Percentiles rank a stretch among this genome's conserved stretches.
Evolutionary conservation across 352 stramenopile genomes (phyloP).

Genomic region (Peronospora farinosa): DNA sequence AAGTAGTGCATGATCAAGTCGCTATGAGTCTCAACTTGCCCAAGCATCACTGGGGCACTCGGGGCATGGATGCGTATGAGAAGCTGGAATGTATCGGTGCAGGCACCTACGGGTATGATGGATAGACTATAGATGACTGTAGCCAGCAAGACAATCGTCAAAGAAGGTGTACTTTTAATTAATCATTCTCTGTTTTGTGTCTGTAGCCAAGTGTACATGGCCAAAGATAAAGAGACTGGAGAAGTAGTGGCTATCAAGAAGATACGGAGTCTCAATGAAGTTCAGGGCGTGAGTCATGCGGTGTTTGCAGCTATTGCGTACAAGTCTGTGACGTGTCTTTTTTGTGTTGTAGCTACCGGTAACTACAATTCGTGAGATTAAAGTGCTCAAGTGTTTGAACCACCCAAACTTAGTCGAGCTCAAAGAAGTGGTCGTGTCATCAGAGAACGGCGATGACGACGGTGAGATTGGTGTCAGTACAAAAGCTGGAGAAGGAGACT

Average conservation of each 20-base stretch:
- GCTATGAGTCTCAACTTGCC: constrained; percentile 81
- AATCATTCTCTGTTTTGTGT: constrained; percentile 6
- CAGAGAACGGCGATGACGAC: constrained; percentile 79
- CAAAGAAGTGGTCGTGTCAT: constrained; percentile 92
- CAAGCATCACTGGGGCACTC: constrained; percentile 80
- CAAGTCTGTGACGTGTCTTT: constrained; percentile 5
- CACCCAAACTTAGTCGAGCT: constrained; percentile 95
- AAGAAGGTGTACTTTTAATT: constrained; percentile 1
- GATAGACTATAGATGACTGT: neutral
- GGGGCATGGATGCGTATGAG: constrained; percentile 79
- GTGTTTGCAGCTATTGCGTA: constrained; percentile 3
- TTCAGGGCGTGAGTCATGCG: constrained; percentile 65
- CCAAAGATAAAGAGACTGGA: constrained; percentile 75
- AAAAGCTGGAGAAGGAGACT: neutral
- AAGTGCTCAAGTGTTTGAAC: constrained; percentile 95
- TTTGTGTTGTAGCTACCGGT: constrained; percentile 71
- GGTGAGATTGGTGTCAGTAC: constrained; percentile 23
- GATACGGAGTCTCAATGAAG: constrained; percentile 87
- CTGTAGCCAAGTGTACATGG: constrained; percentile 83
- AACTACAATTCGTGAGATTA: constrained; percentile 97
- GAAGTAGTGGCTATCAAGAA: constrained; percentile 90
- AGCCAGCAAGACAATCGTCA: neutral
- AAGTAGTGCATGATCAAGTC: neutral
- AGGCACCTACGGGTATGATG: constrained; percentile 77
- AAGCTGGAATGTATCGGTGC: constrained; percentile 87